Evolutionary conservation across 192 early-diverging fungal species (phyloP), one percentile per base, ranked within the genome.

Genomic region (Paraglomus brasilianum): DNA sequence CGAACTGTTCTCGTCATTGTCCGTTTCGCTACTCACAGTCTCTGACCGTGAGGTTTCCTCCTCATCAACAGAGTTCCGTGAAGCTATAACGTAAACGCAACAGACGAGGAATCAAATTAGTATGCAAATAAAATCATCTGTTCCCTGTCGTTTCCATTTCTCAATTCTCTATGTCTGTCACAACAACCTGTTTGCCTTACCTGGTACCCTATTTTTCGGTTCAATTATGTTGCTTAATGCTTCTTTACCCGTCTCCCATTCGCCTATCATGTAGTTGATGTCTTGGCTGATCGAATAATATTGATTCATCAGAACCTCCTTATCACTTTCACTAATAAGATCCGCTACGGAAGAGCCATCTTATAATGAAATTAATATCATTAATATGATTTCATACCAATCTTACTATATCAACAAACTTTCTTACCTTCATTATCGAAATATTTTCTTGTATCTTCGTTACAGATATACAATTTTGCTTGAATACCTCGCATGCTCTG

Each of bases 391-490:
- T 49, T 14, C 21, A 44, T 39, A 47, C 24, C 4, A 24, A 42
- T 17, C 30, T 45, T 0, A 5, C 8, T 13, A 30, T 15, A 17
- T 11, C n/a, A 19, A 15, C 14, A 19, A 43, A 11, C 0, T n/a
- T 52, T 13, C 11, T 5, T 44, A 49, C 51, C 57, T 73, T 75
- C 74, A 64, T 48, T 61, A 51, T 47, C 65, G 57, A 53, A 72
- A 22, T 64, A 69, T 71, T 74, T 75, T 49, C 75, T 71, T 38
- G 66, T 76, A 72, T 84, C 85, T 21, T 86, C 85, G 48, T 80
- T 81, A 52, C 82, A 82, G 49, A 86, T 74, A 58, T 80, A 84
- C 43, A 86, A 67, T 52, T 83, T 84, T 14, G 85, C 85, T 65
- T 84, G 82, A 47, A 84, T 74, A 7, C 81, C 80, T 49, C 85